Conservation (phyloP, 1,139 yeast species). For the Yamadazyma aaseri region DNA sequence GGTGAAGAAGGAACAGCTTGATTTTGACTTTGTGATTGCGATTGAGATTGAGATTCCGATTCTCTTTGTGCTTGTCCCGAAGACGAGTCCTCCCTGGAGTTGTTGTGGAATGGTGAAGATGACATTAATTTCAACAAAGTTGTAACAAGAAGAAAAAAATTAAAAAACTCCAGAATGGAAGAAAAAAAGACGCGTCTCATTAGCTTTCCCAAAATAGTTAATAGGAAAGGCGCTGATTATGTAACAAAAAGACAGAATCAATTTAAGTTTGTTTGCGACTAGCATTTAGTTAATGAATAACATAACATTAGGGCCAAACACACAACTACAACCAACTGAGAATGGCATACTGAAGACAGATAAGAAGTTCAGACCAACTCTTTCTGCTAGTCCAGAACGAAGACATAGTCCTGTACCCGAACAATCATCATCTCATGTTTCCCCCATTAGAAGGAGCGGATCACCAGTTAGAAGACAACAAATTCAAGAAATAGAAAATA, state of each 20-base stretch:
- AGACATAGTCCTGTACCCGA: slow-evolving; percentile 1
- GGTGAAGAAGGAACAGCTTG: slow-evolving; percentile 67
- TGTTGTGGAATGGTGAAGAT: slow-evolving; percentile 30
- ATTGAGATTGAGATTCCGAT: slow-evolving; percentile 26
- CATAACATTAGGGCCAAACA: slow-evolving; percentile 3
- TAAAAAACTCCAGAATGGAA: no score
- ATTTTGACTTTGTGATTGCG: slow-evolving; percentile 32
- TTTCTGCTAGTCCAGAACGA: slow-evolving; percentile 11
- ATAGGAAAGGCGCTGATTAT: slow-evolving; percentile 9
- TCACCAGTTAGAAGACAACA: slow-evolving; percentile 34
- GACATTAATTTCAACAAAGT: slow-evolving; percentile 19
- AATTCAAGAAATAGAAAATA: slow-evolving; percentile 28
- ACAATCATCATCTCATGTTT: slow-evolving; percentile 9
- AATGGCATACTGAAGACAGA: not conserved
- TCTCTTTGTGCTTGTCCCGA: slow-evolving; percentile 22
- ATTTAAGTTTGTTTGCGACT: not conserved
- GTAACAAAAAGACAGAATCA: not conserved
- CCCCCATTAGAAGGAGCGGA: slow-evolving; percentile 37
- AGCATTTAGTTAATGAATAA: not conserved
- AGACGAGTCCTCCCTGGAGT: slow-evolving; percentile 19
- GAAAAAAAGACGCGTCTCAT: slow-evolving; percentile 18
- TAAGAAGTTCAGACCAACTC: slow-evolving; percentile 4
- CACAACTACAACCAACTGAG: slow-evolving; percentile 6
- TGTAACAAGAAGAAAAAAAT: slow-evolving; percentile 1
- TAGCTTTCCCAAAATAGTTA: slow-evolving; percentile 26